Evolutionary conservation across 176 grass and related monocot genomes (phyloP).

Genomic region (Eremochloa ophiuroides): DNA sequence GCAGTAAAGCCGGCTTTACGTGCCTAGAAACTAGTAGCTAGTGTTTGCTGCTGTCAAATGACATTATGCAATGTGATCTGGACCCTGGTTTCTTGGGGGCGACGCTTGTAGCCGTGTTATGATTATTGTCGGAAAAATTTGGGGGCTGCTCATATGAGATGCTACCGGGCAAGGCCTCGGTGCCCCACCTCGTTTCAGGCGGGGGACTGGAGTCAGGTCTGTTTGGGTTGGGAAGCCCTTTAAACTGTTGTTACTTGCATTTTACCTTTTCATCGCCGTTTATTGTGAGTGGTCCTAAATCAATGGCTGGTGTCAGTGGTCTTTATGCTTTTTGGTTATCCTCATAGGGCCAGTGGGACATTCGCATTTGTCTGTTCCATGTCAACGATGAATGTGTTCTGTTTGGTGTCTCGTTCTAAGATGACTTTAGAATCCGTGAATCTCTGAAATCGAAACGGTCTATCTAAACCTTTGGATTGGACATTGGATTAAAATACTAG

Average conservation of each 20-base stretch:
- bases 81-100: slow-evolving; percentile 42
- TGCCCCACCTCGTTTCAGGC: neutral
- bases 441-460: too few relatives aligned
- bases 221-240: neutral
- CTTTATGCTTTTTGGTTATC: neutral
- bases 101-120: slow-evolving; percentile 14
- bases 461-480: too few relatives aligned
- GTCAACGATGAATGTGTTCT: too few relatives aligned
- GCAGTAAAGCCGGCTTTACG: slow-evolving; percentile 43
- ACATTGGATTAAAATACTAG: too few relatives aligned
- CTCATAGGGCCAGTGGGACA: neutral
- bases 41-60: slow-evolving; percentile 43
- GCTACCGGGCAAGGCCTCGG: neutral
- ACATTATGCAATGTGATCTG: slow-evolving; percentile 32
- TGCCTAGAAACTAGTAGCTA: slow-evolving; percentile 39
- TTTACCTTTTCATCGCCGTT: slow-evolving; percentile 21
- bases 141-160: slow-evolving; percentile 17
- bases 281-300: slow-evolving; percentile 9
- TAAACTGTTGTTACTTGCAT: slow-evolving; percentile 27
- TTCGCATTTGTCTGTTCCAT: neutral
- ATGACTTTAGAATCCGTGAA: too few relatives aligned
- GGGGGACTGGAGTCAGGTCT: neutral
- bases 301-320: neutral
- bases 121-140: slow-evolving; percentile 31
- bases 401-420: too few relatives aligned